Evolutionary conservation across 192 early-diverging fungal species (phyloP), one percentile per base, ranked within the genome.

Genomic region (Coemansia sp.): DNA sequence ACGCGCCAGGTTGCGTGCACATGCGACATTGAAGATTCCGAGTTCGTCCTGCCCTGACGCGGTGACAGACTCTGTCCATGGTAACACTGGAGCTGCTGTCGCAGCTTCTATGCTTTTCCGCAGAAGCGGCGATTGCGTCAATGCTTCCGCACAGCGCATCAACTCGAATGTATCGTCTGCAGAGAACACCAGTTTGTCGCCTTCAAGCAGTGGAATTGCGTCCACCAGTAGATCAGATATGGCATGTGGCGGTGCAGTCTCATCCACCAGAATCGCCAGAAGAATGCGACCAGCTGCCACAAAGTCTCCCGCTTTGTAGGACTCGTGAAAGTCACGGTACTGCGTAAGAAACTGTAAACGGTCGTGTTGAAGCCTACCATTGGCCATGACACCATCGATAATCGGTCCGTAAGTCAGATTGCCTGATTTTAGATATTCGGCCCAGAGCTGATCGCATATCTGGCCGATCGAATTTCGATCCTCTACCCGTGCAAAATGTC

Each of bases 131-230:
- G 56, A 50, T 31, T 53, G 62, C 22, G 58, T 58, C 18, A 85
- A 44, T 24, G 87, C 75, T 59, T 91, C 89, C 9, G 88, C 69
- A 69, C 84, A 83, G 47, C 83, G 71, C 87, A 91, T 87, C 49
- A 91, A 65, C 63, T 83, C 89, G 22, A 79, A 73, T 0, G 88
- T 91, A 16, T 87, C 82, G 2, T 78, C 64, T 0, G 81, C 63
- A 44, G 70, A 62, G 56, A 91, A 89, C 26, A 90, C 78, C 50
- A 89, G 55, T 18, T 7, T 26, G 12, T 89, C 84, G 38, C 70
- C 76, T 25, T 87, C 85, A 22, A 90, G 69, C 48, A 90, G 57
- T 26, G 87, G 89, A 23, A 90, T 68, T 0, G 86, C 64, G 49
- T 90, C 88, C 6, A 88, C 64, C 14, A 90, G 65, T 26, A 86